Evolutionary conservation across 805 yeast genomes (phyloP), one percentile per base, ranked within the genome.

Genomic region (Grigorovia transvaalensis): DNA sequence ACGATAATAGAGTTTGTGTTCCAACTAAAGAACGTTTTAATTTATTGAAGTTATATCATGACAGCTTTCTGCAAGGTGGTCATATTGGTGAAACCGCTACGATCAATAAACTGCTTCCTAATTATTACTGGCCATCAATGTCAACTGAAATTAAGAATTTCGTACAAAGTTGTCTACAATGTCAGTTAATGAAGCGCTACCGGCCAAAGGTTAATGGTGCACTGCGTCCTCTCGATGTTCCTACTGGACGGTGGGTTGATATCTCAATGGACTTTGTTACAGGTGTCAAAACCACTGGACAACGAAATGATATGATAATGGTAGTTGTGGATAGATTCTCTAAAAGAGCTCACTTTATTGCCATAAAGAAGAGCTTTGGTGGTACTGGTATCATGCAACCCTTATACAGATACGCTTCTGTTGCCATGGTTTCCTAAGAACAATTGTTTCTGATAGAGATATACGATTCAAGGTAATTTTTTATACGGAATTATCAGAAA

Each of bases 221-320:
- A 4, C 17, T 51, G 5, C 17, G 33, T 18, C 61, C 61, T 1
- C 43, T 54, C 12, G 44, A 35, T 5, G 40, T 58, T 4, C 56
- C 61, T 2, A 44, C 53, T 20, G 51, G 54, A 20, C 44, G 59
- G 17, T 59, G 61, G 63, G 17, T 38, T 9, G 56, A 51, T 23
- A 54, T 59, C 1, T 49, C 63, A 2, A 49, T 58, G 23, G 62
- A 59, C 35, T 59, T 59, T 41, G 45, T 51, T 2, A 33, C 55
- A 11, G 58, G 59, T 17, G n/a, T 55, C 7, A 59, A 60, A 12
- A 13, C 50, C 2, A 41, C 53, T 5, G 41, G 20, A 11, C 20
- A 29, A 8, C 42, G 46, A 0, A 33, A 48, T 2, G 48, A 56
- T 19, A 51, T 54, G 51, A 57, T 51, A 11, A 12, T 57, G 46